Evolutionary conservation across 305 asterid species (phyloP).

Genomic region (Euphrasia arctica): DNA sequence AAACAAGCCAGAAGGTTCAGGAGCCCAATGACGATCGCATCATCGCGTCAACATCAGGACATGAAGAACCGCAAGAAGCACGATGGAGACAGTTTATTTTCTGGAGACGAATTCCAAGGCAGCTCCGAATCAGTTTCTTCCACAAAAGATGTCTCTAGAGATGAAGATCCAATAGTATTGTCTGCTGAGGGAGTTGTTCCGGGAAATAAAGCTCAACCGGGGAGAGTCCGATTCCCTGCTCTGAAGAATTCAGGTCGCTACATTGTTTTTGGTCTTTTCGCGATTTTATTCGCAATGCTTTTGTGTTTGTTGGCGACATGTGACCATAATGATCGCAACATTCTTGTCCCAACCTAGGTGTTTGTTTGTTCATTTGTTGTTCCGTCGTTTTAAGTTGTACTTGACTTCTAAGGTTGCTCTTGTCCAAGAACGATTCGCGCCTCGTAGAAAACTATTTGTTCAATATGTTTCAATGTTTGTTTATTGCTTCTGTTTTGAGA

Average conservation of each 20-base stretch:
- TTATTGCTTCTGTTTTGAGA: background rate
- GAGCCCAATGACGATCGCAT: conserved; percentile 43
- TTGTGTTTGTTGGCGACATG: conserved; percentile 37
- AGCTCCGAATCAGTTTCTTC: conserved; percentile 72
- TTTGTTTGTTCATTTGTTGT: conserved; percentile 4
- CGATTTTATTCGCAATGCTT: conserved; percentile 40
- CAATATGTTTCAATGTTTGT: background rate
- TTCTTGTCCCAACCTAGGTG: conserved; percentile 69
- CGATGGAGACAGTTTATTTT: conserved; percentile 26
- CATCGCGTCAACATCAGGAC: conserved; percentile 31
- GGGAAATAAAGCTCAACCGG: conserved; percentile 24
- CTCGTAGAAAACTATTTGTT: conserved; percentile 6
- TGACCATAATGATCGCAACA: conserved; percentile 35
- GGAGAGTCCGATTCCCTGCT: background rate
- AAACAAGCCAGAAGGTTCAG: conserved; percentile 40
- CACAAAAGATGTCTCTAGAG: conserved; percentile 45
- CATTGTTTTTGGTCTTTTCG: conserved; percentile 35
- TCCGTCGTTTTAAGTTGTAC: conserved; percentile 7
- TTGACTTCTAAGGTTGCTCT: conserved; percentile 7
- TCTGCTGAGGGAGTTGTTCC: conserved; percentile 28
- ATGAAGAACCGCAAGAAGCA: conserved; percentile 17
- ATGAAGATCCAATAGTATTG: conserved; percentile 28
- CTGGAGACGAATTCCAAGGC: conserved; percentile 34
- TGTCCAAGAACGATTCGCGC: conserved; percentile 7
- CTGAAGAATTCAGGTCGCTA: conserved; percentile 20